A percentile compares a stretch with the other conserved stretches of the same genome.
Evolutionary conservation across 2,329 filamentous ascomycete genomes (phyloP).

Genomic region (Aspergillus latus): DNA sequence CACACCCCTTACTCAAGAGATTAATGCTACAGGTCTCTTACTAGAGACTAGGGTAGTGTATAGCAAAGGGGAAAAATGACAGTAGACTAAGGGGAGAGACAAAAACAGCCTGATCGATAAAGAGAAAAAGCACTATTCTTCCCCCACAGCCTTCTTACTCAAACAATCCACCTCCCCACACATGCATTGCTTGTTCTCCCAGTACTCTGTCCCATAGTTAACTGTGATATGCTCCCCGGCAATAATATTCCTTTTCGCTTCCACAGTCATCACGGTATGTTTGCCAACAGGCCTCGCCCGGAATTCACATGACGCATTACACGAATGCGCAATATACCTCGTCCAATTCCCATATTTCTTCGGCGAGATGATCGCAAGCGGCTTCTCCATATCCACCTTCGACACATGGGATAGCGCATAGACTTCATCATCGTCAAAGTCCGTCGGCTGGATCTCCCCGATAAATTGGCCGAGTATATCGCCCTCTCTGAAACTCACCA

Average conservation of each 20-base stretch:
- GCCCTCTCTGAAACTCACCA: conserved; percentile 25
- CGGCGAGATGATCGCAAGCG: conserved; percentile 19
- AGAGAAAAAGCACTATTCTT: background rate
- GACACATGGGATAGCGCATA: conserved; percentile 22
- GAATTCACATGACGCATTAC: conserved; percentile 29
- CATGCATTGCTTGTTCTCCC: conserved; percentile 19
- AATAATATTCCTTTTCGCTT: conserved; percentile 26
- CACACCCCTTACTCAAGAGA: background rate
- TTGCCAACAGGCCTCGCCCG: conserved; percentile 22
- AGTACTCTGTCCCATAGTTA: conserved; percentile 34
- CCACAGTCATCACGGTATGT: conserved; percentile 21
- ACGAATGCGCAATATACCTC: conserved; percentile 40
- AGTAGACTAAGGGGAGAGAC: no score
- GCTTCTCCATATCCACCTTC: background rate
- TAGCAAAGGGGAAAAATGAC: no score
- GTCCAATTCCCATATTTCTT: conserved; percentile 34
- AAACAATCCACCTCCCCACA: conserved; percentile 15
- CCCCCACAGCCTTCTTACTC: background rate
- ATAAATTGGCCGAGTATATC: conserved; percentile 22
- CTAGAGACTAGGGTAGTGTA: no score
- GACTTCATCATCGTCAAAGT: conserved; percentile 10
- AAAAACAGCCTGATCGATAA: no score
- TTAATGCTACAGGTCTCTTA: background rate
- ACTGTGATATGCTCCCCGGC: conserved; percentile 38
- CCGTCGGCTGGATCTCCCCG: conserved; percentile 22